A percentile compares a stretch with the other conserved stretches of the same genome.
Conservation (phyloP, 331 rosid genomes). For the Pyracantha coccinea region DNA sequence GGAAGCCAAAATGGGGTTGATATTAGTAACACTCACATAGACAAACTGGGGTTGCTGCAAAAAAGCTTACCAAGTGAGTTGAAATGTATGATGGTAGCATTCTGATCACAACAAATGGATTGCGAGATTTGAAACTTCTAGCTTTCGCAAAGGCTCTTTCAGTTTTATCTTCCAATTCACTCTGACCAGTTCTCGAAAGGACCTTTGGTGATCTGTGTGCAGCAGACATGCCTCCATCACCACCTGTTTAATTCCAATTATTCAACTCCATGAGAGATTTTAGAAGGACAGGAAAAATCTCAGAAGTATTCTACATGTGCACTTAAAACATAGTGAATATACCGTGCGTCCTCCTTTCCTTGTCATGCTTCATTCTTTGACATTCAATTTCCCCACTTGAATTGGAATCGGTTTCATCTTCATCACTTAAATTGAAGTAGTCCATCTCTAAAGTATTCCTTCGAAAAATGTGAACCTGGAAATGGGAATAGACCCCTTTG, state of each 20-base stretch:
- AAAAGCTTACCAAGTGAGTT: background rate
- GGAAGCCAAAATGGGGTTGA: background rate
- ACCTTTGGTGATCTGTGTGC: background rate
- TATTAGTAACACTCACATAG: background rate
- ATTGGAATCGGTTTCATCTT: background rate
- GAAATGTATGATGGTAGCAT: background rate
- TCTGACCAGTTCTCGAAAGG: background rate
- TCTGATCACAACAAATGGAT: background rate
- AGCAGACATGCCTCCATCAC: background rate
- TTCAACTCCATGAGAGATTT: background rate
- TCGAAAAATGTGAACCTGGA: background rate
- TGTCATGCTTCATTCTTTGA: background rate
- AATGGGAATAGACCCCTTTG: background rate
- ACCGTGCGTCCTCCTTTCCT: background rate
- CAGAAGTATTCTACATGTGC: background rate
- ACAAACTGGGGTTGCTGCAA: background rate
- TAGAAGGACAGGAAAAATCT: background rate
- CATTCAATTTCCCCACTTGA: background rate
- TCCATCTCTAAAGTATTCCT: background rate
- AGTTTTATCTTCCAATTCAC: background rate
- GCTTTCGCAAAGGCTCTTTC: background rate
- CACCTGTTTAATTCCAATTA: background rate
- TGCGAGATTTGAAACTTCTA: background rate
- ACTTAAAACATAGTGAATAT: background rate
- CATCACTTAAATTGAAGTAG: background rate